Evolutionary conservation across 805 yeast species (phyloP).

Genomic region (Priceomyces melissophilus): DNA sequence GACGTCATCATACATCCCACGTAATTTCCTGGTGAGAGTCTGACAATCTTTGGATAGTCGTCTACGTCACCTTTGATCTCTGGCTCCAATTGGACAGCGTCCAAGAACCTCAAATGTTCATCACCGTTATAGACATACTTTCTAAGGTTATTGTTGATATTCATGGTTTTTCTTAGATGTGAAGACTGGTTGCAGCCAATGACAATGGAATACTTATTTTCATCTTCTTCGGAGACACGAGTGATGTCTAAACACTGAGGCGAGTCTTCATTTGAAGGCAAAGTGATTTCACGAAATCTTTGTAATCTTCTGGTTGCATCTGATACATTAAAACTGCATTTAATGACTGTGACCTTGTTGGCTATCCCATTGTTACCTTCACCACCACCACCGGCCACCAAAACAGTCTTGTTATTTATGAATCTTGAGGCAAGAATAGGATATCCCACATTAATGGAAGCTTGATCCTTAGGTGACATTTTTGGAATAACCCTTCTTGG

Average conservation of each 20-base stretch:
- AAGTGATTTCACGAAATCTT: constrained; percentile 58
- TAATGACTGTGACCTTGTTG: constrained; percentile 70
- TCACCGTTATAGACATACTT: constrained; percentile 54
- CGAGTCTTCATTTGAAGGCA: constrained; percentile 72
- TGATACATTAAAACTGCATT: constrained; percentile 50
- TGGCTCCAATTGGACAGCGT: constrained; percentile 57
- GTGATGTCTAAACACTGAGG: constrained; percentile 74
- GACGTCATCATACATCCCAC: constrained; percentile 71
- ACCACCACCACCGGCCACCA: constrained; percentile 94
- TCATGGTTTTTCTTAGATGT: constrained; percentile 50
- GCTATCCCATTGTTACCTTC: constrained; percentile 88
- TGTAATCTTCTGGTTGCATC: constrained; percentile 44
- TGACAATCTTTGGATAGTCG: constrained; percentile 63
- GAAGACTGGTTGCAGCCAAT: constrained; percentile 76
- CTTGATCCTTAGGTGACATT: constrained; percentile 34
- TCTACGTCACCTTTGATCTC: constrained; percentile 34
- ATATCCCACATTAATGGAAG: constrained; percentile 50
- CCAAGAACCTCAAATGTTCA: constrained; percentile 58
- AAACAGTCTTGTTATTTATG: constrained; percentile 52
- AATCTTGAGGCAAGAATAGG: constrained; percentile 83
- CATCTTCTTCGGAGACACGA: constrained; percentile 21
- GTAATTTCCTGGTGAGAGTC: constrained; percentile 55
- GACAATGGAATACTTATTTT: constrained; percentile 46
- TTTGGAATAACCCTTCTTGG: too few relatives aligned
- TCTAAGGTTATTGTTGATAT: constrained; percentile 68